Percentiles rank a stretch among this genome's conserved stretches.
Evolutionary conservation across 2,329 filamentous ascomycete species (phyloP).

Genomic region (Penicillium sp.): DNA sequence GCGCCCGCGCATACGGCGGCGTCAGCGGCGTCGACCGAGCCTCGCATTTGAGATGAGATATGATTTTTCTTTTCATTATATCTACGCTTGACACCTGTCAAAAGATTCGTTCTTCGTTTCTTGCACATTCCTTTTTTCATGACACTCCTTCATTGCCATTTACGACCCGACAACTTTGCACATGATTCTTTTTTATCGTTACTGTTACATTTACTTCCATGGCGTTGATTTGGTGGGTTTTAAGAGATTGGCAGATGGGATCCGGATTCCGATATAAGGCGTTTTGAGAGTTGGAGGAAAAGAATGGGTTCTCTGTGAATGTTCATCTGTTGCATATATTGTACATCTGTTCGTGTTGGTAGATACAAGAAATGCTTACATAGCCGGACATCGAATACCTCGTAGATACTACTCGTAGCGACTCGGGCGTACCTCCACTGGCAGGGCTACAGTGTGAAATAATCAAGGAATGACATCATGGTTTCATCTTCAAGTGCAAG

Average conservation of each 20-base stretch:
- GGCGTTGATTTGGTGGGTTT: slow-evolving; percentile 2
- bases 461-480: too few species aligned
- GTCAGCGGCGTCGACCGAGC: too few species aligned
- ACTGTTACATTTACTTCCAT: slow-evolving; percentile 2
- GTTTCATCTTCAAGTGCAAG: too few species aligned
- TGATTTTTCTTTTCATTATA: slow-evolving; percentile 11
- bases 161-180: slow-evolving; percentile 1
- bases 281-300: slow-evolving; percentile 14
- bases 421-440: too few species aligned
- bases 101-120: not conserved
- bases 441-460: too few species aligned
- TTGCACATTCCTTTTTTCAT: slow-evolving; percentile 4
- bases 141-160: slow-evolving; percentile 1
- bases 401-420: too few species aligned
- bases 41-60: slow-evolving; percentile 1
- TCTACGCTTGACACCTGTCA: too few species aligned
- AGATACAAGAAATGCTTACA: slow-evolving; percentile 5
- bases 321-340: slow-evolving; percentile 17
- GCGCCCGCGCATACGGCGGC: slow-evolving; percentile 8
- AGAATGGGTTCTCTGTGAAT: slow-evolving; percentile 5
- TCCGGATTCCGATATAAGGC: slow-evolving; percentile 1
- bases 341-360: slow-evolving; percentile 18
- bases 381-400: not conserved
- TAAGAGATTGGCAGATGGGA: not conserved
- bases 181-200: not conserved